Percentiles rank a stretch among this genome's conserved stretches.
Evolutionary conservation across 768 basidiomycete genomes (phyloP).

Genomic region (Collybiopsis luxurians): DNA sequence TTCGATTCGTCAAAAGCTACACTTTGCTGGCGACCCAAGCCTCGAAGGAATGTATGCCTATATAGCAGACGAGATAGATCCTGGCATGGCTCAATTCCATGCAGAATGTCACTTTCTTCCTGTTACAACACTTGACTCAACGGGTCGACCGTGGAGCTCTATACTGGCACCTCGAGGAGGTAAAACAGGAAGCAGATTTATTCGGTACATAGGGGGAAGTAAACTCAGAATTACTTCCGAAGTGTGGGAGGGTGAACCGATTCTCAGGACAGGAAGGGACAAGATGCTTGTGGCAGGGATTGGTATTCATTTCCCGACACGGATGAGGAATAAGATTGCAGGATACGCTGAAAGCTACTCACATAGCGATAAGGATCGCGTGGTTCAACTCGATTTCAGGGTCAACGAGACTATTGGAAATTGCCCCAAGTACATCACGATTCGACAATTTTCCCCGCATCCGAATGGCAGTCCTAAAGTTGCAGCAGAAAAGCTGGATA

Average conservation of each 20-base stretch:
- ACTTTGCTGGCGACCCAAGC: constrained; percentile 33
- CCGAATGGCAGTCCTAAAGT: constrained; percentile 37
- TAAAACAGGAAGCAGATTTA: constrained; percentile 37
- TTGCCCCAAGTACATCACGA: constrained; percentile 69
- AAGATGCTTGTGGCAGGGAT: constrained; percentile 49
- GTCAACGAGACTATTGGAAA: constrained; percentile 67
- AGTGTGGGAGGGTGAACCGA: constrained; percentile 54
- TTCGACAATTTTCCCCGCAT: constrained; percentile 48
- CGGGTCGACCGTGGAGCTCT: constrained; percentile 57
- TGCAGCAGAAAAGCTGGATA: constrained; percentile 26
- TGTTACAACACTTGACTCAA: constrained; percentile 49
- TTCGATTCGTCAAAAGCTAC: constrained; percentile 45
- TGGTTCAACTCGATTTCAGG: constrained; percentile 33
- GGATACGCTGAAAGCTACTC: constrained; percentile 38
- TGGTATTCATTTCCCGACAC: constrained; percentile 55
- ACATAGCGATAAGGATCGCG: constrained; percentile 14
- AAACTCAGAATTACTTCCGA: constrained; percentile 35
- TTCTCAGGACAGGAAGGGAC: constrained; percentile 33
- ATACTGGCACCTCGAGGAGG: constrained; percentile 47
- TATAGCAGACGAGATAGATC: constrained; percentile 46
- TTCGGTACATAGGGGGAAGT: constrained; percentile 32
- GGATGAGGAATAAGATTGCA: constrained; percentile 63
- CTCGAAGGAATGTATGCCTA: constrained; percentile 30
- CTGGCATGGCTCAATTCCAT: constrained; percentile 49
- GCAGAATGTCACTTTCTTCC: constrained; percentile 52